Base-by-base conservation (phyloP, 2,329 filamentous ascomycete species). In the Chaetomium sp. region DNA sequence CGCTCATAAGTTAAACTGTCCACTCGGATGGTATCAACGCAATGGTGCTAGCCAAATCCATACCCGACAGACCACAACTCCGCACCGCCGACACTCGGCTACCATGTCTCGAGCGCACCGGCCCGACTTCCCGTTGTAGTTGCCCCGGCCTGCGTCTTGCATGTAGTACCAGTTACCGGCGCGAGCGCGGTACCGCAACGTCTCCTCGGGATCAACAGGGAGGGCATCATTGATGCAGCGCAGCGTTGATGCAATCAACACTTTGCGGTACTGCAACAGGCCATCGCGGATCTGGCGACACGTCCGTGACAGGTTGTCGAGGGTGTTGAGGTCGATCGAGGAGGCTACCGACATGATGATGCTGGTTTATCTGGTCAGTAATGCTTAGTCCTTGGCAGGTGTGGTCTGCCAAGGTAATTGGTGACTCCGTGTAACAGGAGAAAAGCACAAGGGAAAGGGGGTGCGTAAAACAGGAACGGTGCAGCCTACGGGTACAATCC, bases 91-190 rank as follows among this genome's bases (percentile, higher is more conserved):
- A 70, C 92, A 96, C 63, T 87, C 86, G 43, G 79, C 81, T 5
- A 97, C 92, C 81, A 95, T 81, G 70, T 96, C 92, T 59, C 89
- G 79, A 27, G 92, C 92, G 68, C 92, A 97, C 64, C 80, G 79
- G 5, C 88, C 85, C 34, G 88, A 78, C 70, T 89, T 92, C 52
- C 87, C 86, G 60, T 77, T 74, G 62, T 75, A 76, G 53, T 78
- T 63, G 72, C 66, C 61, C 43, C 70, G 52, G 63, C 37, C 73
- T 72, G 44, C 73, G 53, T 81, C 76, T 58, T 82, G 76, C 74
- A 84, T 80, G 64, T 82, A 82, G 65, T 76, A 79, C 79, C 78
- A 82, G 67, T 81, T 80, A 57, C 75, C 73, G 36, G 80, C 79
- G 53, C 80, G 75, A 45, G 80, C 78, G 34, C 81, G 77, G 64